Evolutionary conservation across 345 rosid species (phyloP), one percentile per base, ranked within the genome.

Genomic region (Salix suchowensis): DNA sequence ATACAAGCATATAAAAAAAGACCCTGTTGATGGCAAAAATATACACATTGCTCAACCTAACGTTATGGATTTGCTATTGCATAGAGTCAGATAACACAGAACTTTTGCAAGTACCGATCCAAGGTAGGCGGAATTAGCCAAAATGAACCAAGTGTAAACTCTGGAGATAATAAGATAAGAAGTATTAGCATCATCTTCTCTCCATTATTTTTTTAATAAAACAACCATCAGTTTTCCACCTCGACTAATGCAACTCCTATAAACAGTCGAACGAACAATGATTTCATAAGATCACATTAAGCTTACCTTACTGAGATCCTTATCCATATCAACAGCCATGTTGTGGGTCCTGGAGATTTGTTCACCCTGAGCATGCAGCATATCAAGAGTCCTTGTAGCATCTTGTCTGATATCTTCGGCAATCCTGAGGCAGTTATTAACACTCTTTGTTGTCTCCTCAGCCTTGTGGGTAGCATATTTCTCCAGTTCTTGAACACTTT

Each of bases 331-430:
- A 4, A 55, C 75, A 12, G 84, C 84, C 81, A 81, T 77, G 12
- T 23, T 21, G 32, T 81, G 84, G 10, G 81, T 81, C 73, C 84
- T 77, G 3, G 52, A 70, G 54, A 81, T 81, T 34, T 81, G 84
- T 42, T 81, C 84, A 23, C 84, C 84, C 32, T 81, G 84, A 74
- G 75, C 73, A 55, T 81, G 81, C 75, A 81, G 36, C 84, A 70
- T 77, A 14, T 77, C 84, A 24, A 81, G 84, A 28, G 84, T 81
- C 40, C 34, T 74, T 23, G 84, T 73, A 36, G 81, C 84, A 64
- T 81, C 84, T 46, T 50, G 37, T 58, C 55, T 74, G 52, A 82
- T 77, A 42, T 82, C 81, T 55, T 70, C 81, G 2, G 81, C 84
- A 28, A 78, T 82, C 67, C 62, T 70, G 14, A 77, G 67, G 58